Evolutionary conservation across 805 yeast genomes (phyloP).

Genomic region (Ogataea corticis): DNA sequence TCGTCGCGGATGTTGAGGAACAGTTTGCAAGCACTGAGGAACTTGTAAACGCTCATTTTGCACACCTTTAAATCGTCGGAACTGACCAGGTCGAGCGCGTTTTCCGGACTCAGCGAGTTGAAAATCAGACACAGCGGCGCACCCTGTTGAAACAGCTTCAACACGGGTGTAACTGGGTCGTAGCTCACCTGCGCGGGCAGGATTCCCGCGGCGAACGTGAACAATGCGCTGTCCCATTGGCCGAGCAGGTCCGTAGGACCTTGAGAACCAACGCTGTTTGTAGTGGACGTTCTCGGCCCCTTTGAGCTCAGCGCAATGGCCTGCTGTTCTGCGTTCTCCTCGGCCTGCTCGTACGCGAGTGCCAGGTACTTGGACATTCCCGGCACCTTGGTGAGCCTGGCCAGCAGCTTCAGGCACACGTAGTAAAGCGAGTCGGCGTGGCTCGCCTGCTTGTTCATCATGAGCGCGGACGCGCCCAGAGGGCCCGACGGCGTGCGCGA

Average conservation of each 20-base stretch:
- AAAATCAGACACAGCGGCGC: conserved; percentile 85
- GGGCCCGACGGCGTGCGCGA: conserved; percentile 46
- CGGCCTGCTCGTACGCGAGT: conserved; percentile 65
- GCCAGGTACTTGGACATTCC: conserved; percentile 69
- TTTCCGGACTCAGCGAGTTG: conserved; percentile 61
- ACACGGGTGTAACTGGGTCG: conserved; percentile 91
- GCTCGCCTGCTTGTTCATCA: conserved; percentile 64
- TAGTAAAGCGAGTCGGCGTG: conserved; percentile 70
- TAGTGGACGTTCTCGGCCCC: conserved; percentile 1
- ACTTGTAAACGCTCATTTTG: conserved; percentile 87
- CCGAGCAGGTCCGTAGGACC: conserved; percentile 14
- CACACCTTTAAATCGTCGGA: conserved; percentile 83
- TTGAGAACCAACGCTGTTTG: conserved; percentile 8
- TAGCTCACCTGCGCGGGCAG: conserved; percentile 70
- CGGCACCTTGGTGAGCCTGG: conserved; percentile 56
- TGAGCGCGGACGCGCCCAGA: conserved; percentile 41
- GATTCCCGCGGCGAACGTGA: conserved; percentile 74
- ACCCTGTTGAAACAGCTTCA: conserved; percentile 89
- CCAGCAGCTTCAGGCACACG: conserved; percentile 58
- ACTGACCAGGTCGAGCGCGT: conserved; percentile 56
- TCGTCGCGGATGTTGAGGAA: conserved; percentile 76
- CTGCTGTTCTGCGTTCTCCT: conserved; percentile 70
- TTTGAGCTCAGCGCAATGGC: conserved; percentile 39
- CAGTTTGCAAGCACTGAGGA: conserved; percentile 80
- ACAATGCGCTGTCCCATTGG: conserved; percentile 41